A percentile compares a stretch with the other conserved stretches of the same genome.
Evolutionary conservation across 768 basidiomycete species (phyloP).

Genomic region (Clavaria fumosa): DNA sequence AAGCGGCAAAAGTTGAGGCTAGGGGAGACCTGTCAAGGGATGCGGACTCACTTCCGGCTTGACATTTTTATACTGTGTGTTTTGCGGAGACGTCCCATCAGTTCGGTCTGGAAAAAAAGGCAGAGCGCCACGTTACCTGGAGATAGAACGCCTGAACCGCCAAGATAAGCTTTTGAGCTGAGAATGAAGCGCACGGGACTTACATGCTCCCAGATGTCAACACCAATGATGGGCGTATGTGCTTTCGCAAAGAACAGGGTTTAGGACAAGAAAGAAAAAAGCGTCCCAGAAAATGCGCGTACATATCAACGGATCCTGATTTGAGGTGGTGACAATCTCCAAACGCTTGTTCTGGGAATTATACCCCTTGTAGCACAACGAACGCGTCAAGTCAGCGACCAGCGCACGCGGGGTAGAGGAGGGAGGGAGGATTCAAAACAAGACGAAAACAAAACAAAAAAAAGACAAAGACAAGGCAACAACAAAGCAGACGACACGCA

Average conservation of each 20-base stretch:
- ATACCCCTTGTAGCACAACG: conserved; percentile 35
- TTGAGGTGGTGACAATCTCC: conserved; percentile 84
- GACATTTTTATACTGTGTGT: conserved; percentile 81
- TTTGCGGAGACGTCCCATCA: no score
- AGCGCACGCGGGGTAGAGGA: no score
- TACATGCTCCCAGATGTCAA: conserved; percentile 96
- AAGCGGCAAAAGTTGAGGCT: conserved; percentile 2
- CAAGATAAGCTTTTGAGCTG: conserved; percentile 3
- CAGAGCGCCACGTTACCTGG: conserved; percentile 27
- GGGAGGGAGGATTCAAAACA: no score
- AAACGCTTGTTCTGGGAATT: conserved; percentile 53
- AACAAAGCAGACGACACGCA: conserved; percentile 18
- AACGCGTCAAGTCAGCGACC: not conserved
- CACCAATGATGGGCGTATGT: conserved; percentile 82
- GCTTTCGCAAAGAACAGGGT: conserved; percentile 25
- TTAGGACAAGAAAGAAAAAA: not conserved
- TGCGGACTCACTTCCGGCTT: conserved; percentile 84
- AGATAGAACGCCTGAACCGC: conserved; percentile 77
- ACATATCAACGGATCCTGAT: conserved; percentile 80
- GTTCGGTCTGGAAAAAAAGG: conserved; percentile 8
- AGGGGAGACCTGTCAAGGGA: not conserved
- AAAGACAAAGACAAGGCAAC: not conserved
- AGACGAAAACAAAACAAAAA: no score
- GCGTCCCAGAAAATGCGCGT: conserved; percentile 6
- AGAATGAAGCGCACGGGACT: conserved; percentile 16